Evolutionary conservation across 2,329 filamentous ascomycete species (phyloP).

Genomic region (Emergomyces orientalis): DNA sequence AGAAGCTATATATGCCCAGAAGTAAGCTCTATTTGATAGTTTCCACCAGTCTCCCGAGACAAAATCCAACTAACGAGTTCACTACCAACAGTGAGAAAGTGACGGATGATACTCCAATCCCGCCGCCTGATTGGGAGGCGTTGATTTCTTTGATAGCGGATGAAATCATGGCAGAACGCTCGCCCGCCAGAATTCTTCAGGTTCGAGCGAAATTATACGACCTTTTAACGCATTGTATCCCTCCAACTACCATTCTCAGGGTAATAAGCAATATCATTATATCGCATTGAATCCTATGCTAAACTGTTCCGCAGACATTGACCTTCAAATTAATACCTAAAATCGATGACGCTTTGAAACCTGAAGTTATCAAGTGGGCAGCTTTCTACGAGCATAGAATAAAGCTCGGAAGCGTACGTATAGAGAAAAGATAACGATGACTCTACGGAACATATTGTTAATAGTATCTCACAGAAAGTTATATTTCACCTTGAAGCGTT

Average conservation of each 20-base stretch:
- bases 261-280: conserved; percentile 24
- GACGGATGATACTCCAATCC: conserved; percentile 76
- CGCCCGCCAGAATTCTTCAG: conserved; percentile 76
- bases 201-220: conserved; percentile 95
- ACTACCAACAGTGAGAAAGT: conserved; percentile 64
- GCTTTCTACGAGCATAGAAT: conserved; percentile 96
- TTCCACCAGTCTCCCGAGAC: conserved; percentile 3
- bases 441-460: neutral
- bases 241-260: conserved; percentile 86
- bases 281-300: neutral
- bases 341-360: conserved; percentile 81
- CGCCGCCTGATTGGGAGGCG: conserved; percentile 93
- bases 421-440: neutral
- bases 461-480: conserved; percentile 52
- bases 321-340: conserved; percentile 85
- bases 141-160: conserved; percentile 81
- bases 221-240: conserved; percentile 92
- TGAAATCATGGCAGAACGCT: conserved; percentile 87
- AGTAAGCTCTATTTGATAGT: conserved; percentile 46
- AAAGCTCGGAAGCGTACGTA: conserved; percentile 61
- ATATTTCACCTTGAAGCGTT: conserved; percentile 98
- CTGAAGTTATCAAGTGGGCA: conserved; percentile 89
- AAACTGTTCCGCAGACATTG: conserved; percentile 48
- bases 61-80: conserved; percentile 3
- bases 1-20: conserved; percentile 92